Conservation (phyloP, 179 eudicot species). For the Monotropa hypopitys region DNA sequence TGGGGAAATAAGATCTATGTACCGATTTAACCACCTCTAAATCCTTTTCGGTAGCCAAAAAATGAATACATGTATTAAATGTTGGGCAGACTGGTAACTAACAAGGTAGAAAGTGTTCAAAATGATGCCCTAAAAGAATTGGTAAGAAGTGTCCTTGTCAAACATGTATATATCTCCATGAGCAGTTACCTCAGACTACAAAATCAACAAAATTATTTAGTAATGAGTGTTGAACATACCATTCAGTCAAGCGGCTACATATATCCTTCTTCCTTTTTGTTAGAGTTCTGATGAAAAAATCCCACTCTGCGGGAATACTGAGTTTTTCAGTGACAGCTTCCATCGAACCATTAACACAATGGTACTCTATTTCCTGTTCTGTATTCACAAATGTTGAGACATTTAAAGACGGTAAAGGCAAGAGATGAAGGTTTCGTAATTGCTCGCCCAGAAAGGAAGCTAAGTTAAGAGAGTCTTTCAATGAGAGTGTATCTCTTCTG, state of each 20-base stretch:
- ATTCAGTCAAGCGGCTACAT: slow-evolving; percentile 43
- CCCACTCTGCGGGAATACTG: slow-evolving; percentile 34
- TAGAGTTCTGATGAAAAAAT: slow-evolving; percentile 40
- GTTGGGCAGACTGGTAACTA: not conserved
- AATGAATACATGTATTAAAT: not conserved
- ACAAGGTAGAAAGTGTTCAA: not conserved
- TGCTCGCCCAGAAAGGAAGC: slow-evolving; percentile 90
- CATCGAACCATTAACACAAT: slow-evolving; percentile 17
- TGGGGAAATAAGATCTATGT: not conserved
- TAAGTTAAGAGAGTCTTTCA: slow-evolving; percentile 49
- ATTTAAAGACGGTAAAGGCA: slow-evolving; percentile 49
- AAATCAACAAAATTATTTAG: not conserved
- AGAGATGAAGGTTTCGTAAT: slow-evolving; percentile 50
- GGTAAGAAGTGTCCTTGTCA: not conserved
- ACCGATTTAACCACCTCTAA: not conserved
- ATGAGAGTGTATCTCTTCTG: slow-evolving; percentile 62
- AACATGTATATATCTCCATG: not conserved
- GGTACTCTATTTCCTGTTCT: slow-evolving; percentile 19
- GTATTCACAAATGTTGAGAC: slow-evolving; percentile 17
- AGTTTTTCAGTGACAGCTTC: slow-evolving; percentile 20
- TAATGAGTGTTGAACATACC: slow-evolving; percentile 30
- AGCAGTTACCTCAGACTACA: not conserved
- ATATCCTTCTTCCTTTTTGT: slow-evolving; percentile 44
- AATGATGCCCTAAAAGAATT: not conserved
- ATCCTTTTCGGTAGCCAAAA: not conserved